Evolutionary conservation across 2,329 filamentous ascomycete species (phyloP), one percentile per base, ranked within the genome.

Genomic region (Fusarium metavorans): DNA sequence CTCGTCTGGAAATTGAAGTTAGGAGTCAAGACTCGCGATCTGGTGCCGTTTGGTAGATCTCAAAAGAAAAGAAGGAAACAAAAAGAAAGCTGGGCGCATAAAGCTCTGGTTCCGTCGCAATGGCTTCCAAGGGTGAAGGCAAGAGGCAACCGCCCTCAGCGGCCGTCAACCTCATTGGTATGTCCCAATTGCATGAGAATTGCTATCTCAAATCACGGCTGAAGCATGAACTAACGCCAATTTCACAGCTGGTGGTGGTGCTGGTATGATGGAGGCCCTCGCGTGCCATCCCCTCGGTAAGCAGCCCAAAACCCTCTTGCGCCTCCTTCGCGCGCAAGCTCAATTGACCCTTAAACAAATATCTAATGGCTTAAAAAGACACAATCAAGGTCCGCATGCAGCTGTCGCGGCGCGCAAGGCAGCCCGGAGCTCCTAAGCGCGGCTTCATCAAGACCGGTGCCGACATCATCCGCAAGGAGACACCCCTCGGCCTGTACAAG

Each of bases 311-410:
- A 30, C 13, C 20, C 50, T 35, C 48, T 39, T 54, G n/a, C 61
- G 48, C 35, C 60, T 27, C 68, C 62, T 64, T 61, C 58, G 67
- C 64, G 65, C 54, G 20, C 39, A n/a, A 41, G 64, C 59, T 57
- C 64, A 71, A 56, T 25, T 18, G 14, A 27, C 45, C 18, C 20
- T 6, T 10, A 27, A 20, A 13, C 16, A 52, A 50, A 50, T 1
- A 8, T 23, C 66, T 72, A 60, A 74, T 67, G 41, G 54, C 32
- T 30, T 41, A 25, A 20, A 30, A 50, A 52, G 95, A 98, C 84
- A 98, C 95, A 70, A 97, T 98, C 88, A 98, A 99, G 90, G 97
- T 99, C 72, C 95, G 97, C 78, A 99, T 99, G 97, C 97, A 99
- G 87, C 92, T 99, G 70, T 98, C 97, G 66, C 90, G 93, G 76